Base-by-base conservation (phyloP, 805 yeast genomes). In the Wickerhamiella cacticola region DNA sequence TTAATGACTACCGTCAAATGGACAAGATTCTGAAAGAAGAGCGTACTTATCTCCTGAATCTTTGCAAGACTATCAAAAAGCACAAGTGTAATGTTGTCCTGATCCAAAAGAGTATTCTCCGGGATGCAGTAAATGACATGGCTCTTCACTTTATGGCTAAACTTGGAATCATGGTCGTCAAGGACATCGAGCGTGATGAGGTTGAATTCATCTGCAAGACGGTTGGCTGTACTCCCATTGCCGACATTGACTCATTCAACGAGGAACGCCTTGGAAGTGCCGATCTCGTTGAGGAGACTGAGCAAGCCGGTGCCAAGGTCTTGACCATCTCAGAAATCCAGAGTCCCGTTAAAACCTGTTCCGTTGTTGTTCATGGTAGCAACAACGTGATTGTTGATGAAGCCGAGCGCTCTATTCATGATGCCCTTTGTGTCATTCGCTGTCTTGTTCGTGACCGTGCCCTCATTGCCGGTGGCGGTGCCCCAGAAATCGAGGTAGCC, bases 1-100 rank as follows among this genome's bases (percentile, higher is more conserved):
- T 92, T 48, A 92, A 84, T 62, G 99, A 92, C 66, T 92, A 92
- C 71, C 78, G 98, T 67, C 98, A 92, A 68, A 92, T 92, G 99
- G 99, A 92, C 68, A 92, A 89, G 70, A 92, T 92, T 57, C 73
- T 92, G 63, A 92, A 94, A 63, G 99, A 92, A 68, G 98, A 92
- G 72, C 80, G 99, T 64, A 92, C 95, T 24, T 92, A 92, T 63
- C 70, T 92, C 61, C 75, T 92, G 63, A 89, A 89, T 65, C 83
- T 92, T 63, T 88, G 96, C 72, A 92, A 92, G 68, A 86, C 85
- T 63, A 86, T 92, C 68, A 92, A 94, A 63, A 92, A 92, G 73
- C 82, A 96, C 55, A 92, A 88, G 68, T 92, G 98, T 72, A 88
- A 88, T 57, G 96, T 87, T 49, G 65, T 87, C 56, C 71, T 87